Percentiles rank a stretch among this genome's conserved stretches.
Evolutionary conservation across 768 basidiomycete species (phyloP).

Genomic region (Tricholomella constricta): DNA sequence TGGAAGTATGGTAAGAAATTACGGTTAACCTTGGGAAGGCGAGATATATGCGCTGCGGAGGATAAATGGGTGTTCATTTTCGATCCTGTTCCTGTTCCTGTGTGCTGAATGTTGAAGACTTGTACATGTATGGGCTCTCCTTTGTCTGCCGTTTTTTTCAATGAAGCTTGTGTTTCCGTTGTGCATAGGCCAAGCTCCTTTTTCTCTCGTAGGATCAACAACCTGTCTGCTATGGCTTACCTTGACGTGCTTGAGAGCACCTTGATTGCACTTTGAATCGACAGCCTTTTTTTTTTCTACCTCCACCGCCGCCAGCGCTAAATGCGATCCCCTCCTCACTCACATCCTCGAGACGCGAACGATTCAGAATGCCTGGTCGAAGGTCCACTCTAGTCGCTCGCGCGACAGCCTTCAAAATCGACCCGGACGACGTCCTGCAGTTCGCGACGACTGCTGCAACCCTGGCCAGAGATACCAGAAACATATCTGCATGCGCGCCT

Average conservation of each 20-base stretch:
- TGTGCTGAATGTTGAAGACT: neutral
- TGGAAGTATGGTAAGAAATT: conserved; percentile 34
- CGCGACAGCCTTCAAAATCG: neutral
- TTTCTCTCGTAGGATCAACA: too few relatives aligned
- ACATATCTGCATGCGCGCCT: conserved; percentile 13
- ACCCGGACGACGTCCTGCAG: conserved; percentile 3
- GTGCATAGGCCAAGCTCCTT: too few relatives aligned
- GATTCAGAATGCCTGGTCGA: neutral
- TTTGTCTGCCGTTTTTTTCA: neutral
- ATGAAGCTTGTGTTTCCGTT: neutral
- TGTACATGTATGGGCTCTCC: neutral
- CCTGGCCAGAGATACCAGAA: conserved; percentile 8
- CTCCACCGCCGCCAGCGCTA: neutral
- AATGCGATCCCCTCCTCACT: neutral
- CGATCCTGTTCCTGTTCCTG: conserved; percentile 9
- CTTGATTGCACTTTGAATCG: neutral
- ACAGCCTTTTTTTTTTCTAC: too few relatives aligned
- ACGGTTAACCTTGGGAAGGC: conserved; percentile 32
- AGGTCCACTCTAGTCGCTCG: neutral
- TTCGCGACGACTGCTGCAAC: conserved; percentile 8
- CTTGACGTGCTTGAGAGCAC: neutral
- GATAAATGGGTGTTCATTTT: conserved; percentile 39
- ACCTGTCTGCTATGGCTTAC: too few relatives aligned
- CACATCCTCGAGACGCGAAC: neutral
- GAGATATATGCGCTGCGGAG: conserved; percentile 20